phyloP scores from a whole-genome alignment of 2,329 filamentous ascomycete genomes.

The Fusarium sp. region DNA sequence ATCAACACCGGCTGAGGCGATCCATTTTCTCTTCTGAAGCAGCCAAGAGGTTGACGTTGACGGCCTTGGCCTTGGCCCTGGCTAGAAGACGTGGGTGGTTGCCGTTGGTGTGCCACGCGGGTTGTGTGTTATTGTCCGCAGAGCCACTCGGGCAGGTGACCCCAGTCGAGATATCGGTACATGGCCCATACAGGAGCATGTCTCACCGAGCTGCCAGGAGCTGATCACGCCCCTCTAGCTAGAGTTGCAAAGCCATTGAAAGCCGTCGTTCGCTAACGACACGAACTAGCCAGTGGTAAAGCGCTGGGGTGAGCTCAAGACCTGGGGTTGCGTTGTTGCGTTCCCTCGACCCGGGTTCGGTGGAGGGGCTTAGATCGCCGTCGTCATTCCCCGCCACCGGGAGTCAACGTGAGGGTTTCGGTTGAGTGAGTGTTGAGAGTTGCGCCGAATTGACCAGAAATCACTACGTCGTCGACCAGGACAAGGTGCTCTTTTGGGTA shows the following conservation, averaged over 20 bases:
- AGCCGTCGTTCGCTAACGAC: background rate
- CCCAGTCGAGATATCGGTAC: background rate
- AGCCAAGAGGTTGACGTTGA: background rate
- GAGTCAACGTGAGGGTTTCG: slow-evolving; percentile 18
- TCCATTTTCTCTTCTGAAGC: background rate
- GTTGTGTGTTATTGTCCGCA: slow-evolving; percentile 21
- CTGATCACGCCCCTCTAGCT: slow-evolving; percentile 8
- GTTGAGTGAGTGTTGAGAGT: slow-evolving; percentile 4
- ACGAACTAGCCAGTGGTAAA: slow-evolving; percentile 9
- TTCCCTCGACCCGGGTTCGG: slow-evolving; percentile 40
- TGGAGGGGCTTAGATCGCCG: slow-evolving; percentile 37
- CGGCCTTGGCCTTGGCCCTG: background rate
- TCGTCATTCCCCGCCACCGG: slow-evolving; percentile 43
- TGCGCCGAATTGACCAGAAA: background rate
- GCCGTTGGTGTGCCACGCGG: slow-evolving; percentile 9
- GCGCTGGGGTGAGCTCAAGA: slow-evolving; percentile 10
- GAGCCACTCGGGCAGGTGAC: slow-evolving; percentile 23
- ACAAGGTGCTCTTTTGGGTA: background rate
- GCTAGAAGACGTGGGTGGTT: background rate
- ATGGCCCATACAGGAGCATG: background rate
- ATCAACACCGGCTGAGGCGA: slow-evolving; percentile 9
- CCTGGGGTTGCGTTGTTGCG: slow-evolving; percentile 12
- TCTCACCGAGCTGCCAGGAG: background rate
- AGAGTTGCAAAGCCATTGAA: background rate
- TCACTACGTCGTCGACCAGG: background rate